phyloP scores from a whole-genome alignment of 805 yeast genomes.

The Kodamaea kaohsiungensis region DNA sequence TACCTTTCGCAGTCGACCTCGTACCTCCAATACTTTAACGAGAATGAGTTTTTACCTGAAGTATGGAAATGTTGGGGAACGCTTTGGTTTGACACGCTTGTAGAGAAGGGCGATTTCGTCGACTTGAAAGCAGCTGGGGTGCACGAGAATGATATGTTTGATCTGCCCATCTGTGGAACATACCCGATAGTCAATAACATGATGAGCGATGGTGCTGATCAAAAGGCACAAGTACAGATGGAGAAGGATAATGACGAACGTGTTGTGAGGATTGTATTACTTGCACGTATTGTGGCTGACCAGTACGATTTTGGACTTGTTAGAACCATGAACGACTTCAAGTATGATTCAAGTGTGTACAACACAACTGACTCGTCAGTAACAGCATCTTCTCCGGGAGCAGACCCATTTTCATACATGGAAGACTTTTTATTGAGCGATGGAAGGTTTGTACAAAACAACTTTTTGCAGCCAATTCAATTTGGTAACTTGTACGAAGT shows the following conservation, averaged over 20 bases:
- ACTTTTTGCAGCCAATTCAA: constrained; percentile 38
- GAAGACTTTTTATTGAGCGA: constrained; percentile 41
- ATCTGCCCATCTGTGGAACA: constrained; percentile 66
- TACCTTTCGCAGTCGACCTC: constrained; percentile 30
- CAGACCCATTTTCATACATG: constrained; percentile 26
- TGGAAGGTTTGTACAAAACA: constrained; percentile 42
- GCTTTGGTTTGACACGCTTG: constrained; percentile 69
- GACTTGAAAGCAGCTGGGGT: constrained; percentile 57
- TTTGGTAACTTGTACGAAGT: constrained; percentile 26
- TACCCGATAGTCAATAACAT: constrained; percentile 26
- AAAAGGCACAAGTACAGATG: constrained; percentile 22
- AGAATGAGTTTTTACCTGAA: constrained; percentile 67
- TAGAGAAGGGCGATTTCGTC: constrained; percentile 52
- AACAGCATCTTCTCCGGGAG: constrained; percentile 16
- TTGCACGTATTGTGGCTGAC: constrained; percentile 54
- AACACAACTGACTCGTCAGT: constrained; percentile 25
- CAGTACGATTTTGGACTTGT: constrained; percentile 55
- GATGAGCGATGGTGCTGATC: constrained; percentile 9
- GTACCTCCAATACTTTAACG: constrained; percentile 51
- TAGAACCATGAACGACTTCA: constrained; percentile 47
- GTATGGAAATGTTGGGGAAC: constrained; percentile 88
- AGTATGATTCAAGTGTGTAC: constrained; percentile 34
- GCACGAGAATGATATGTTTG: constrained; percentile 53
- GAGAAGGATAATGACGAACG: constrained; percentile 51
- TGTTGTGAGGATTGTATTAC: constrained; percentile 49